Conservation (phyloP, 1,139 yeast genomes). For the Yamadazyma mexicana region DNA sequence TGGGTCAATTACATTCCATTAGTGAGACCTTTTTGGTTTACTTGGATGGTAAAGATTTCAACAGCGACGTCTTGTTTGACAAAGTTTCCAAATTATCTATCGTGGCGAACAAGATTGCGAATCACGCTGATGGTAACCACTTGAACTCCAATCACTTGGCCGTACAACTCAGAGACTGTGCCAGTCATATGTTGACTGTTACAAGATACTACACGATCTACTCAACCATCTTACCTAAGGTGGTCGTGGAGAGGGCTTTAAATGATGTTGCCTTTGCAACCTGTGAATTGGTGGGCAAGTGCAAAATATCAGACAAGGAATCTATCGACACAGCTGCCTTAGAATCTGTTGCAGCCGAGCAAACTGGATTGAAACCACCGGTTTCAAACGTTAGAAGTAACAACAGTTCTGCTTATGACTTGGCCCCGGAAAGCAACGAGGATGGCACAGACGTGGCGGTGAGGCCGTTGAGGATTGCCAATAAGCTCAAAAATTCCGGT, state of each 20-base stretch:
- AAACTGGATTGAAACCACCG: neutral
- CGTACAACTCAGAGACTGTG: slow-evolving; percentile 59
- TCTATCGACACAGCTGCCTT: neutral
- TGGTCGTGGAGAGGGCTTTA: slow-evolving; percentile 75
- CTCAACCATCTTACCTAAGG: slow-evolving; percentile 62
- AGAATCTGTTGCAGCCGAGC: neutral
- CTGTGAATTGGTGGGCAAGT: slow-evolving; percentile 55
- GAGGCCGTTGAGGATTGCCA: slow-evolving; percentile 61
- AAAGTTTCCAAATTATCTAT: slow-evolving; percentile 54
- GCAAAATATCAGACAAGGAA: slow-evolving; percentile 11
- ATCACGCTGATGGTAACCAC: slow-evolving; percentile 37
- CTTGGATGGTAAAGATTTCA: slow-evolving; percentile 32
- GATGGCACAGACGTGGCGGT: slow-evolving; percentile 36
- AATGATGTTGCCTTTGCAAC: slow-evolving; percentile 74
- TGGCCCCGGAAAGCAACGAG: slow-evolving; percentile 8
- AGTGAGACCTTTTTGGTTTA: slow-evolving; percentile 45
- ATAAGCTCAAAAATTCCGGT: slow-evolving; percentile 29
- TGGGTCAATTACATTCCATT: slow-evolving; percentile 47
- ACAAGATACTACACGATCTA: slow-evolving; percentile 75
- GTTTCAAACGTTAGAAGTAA: neutral
- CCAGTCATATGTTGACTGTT: slow-evolving; percentile 75
- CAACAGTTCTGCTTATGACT: neutral
- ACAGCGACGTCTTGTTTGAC: slow-evolving; percentile 51
- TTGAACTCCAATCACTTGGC: slow-evolving; percentile 37
- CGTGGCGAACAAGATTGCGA: slow-evolving; percentile 48